Conservation (phyloP, 192 early-diverging fungal genomes). For the Phycomyces blakesleeanus region DNA sequence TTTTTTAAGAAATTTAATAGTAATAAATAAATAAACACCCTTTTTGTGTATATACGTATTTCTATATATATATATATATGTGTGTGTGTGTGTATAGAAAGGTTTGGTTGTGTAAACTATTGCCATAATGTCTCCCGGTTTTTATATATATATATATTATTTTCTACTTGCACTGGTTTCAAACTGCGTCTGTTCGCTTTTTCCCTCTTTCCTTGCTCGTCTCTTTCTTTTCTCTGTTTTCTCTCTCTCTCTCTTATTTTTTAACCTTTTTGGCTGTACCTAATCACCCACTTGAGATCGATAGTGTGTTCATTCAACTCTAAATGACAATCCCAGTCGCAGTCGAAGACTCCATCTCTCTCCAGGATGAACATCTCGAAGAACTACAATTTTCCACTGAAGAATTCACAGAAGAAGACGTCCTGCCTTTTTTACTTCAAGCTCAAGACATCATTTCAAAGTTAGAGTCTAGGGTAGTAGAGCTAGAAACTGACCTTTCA, state of each 20-base stretch:
- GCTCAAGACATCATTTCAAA: constrained; percentile 43
- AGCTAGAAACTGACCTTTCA: constrained; percentile 40
- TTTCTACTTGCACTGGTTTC: too few relatives aligned
- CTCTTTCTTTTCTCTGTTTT: background rate
- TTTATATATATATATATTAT: too few relatives aligned
- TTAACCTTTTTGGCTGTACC: background rate
- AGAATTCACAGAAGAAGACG: constrained; percentile 33
- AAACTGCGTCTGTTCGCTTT: background rate
- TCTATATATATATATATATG: too few relatives aligned
- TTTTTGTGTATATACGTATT: too few relatives aligned
- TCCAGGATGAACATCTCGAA: constrained; percentile 18
- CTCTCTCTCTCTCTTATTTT: background rate
- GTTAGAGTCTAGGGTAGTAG: constrained; percentile 41
- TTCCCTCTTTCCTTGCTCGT: background rate
- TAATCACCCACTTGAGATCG: background rate
- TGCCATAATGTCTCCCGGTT: too few relatives aligned
- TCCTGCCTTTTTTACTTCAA: constrained; percentile 41
- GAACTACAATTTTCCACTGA: background rate
- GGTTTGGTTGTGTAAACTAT: too few relatives aligned
- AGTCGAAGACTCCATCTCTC: constrained; percentile 14
- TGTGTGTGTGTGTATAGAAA: too few relatives aligned
- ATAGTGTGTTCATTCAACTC: too few relatives aligned
- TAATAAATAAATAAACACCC: too few relatives aligned
- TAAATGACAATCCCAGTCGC: background rate
- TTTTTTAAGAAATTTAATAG: too few relatives aligned